Evolutionary conservation across 2,329 filamentous ascomycete genomes (phyloP).

Genomic region (Alternaria metachromatica): DNA sequence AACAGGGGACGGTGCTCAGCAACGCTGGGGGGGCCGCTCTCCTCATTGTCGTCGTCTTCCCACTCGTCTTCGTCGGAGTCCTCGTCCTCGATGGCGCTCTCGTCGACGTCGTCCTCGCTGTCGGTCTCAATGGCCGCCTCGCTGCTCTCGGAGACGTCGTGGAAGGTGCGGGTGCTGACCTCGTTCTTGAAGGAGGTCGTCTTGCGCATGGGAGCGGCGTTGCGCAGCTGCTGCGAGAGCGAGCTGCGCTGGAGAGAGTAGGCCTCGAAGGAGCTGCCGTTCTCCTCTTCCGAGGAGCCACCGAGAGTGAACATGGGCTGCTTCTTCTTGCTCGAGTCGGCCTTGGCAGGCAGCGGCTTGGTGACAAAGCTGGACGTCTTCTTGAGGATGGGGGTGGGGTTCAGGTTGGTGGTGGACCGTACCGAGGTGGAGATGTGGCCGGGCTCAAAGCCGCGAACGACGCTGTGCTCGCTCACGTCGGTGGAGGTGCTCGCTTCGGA

Average conservation of each 20-base stretch:
- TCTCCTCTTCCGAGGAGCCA: conserved; percentile 82
- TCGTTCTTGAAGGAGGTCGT: conserved; percentile 82
- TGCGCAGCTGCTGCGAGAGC: conserved; percentile 60
- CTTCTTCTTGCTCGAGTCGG: conserved; percentile 65
- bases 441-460: conserved; percentile 87
- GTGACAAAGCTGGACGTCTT: conserved; percentile 44
- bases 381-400: conserved; percentile 68
- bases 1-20: conserved; percentile 78
- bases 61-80: conserved; percentile 56
- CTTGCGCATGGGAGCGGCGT: conserved; percentile 66
- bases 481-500: conserved; percentile 70
- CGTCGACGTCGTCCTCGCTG: conserved; percentile 64
- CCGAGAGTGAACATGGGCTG: conserved; percentile 77
- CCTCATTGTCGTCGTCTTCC: conserved; percentile 72
- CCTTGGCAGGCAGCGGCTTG: conserved; percentile 37
- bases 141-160: conserved; percentile 62
- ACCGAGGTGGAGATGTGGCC: conserved; percentile 74
- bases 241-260: conserved; percentile 61
- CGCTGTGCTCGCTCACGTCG: conserved; percentile 68
- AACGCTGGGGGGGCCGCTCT: conserved; percentile 82
- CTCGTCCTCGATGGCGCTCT: conserved; percentile 69
- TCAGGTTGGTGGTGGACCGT: conserved; percentile 65
- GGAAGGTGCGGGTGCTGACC: conserved; percentile 71
- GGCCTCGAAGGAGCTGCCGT: conserved; percentile 76
- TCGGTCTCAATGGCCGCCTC: conserved; percentile 66